Base-by-base conservation (phyloP, 768 basidiomycete species). In the Coprinellus aureogranulatus region DNA sequence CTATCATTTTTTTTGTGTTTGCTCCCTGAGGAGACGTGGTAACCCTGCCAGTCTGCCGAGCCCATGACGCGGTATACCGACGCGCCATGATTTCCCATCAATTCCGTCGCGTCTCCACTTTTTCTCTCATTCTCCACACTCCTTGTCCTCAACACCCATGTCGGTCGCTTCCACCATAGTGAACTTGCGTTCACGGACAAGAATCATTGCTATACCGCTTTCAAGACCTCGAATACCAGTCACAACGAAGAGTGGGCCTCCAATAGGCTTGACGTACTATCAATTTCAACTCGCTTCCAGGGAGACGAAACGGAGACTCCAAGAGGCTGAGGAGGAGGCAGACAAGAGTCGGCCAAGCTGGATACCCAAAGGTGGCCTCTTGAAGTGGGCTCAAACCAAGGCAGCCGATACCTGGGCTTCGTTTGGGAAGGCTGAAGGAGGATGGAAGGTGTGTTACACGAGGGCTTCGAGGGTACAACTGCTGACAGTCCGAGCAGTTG, bases 381-480 rank as follows among this genome's bases (percentile, higher is more conserved):
- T 74, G n/a, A 80, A 78, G 4, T 83, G 77, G 76, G 74, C 72
- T 4, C 72, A 79, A 2, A 68, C 65, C 22, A 90, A 86, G 63
- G 85, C 83, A 0, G 67, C 77, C 1, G 68, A 75, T 46, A 68
- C 79, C 4, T 92, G 90, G 90, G 76, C 82, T 25, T 75, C 77
- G 20, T 86, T 90, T 64, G 90, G 89, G 11, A 84, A 85, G 62
- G 83, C 87, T 1, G 72, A 85, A 54, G 83, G 81, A 22, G 83
- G 80, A 53, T 92, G 90, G 90, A 85, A 86, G 82, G 90, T 90
- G 60, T 5, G 80, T 72, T n/a, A n/a, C n/a, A 14, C 55, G 44
- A 49, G 55, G 57, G 22, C 40, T 61, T 34, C 20, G 23, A 10
- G 22, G n/a, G 14, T 47, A 26, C 26, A 20, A 27, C 2, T n/a